These are phyloP conservation scores for Agastache rugosa DNA, from an alignment of 257 asterid genomes.

Conservation along the genomic window DNA sequence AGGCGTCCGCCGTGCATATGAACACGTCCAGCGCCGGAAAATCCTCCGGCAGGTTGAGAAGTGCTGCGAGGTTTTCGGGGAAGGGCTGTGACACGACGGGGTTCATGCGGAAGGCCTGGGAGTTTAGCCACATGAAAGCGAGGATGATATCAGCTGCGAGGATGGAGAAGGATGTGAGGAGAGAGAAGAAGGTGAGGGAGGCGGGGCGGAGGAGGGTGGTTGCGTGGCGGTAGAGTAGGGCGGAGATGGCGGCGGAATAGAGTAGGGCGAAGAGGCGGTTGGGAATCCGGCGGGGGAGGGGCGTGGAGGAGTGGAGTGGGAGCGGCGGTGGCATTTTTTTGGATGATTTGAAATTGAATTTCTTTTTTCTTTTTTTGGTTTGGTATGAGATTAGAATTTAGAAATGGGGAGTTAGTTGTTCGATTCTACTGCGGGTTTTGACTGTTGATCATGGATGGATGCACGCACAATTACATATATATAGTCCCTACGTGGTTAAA, in stretches of 20 bases:
- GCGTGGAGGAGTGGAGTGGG: slow-evolving; percentile 49
- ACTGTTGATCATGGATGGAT: too few relatives aligned
- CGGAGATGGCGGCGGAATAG: slow-evolving; percentile 55
- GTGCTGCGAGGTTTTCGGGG: slow-evolving; percentile 43
- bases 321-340: slow-evolving; percentile 37
- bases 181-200: slow-evolving; percentile 36
- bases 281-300: slow-evolving; percentile 49
- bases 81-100: slow-evolving; percentile 45
- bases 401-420: not conserved
- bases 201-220: slow-evolving; percentile 38
- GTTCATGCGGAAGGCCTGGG: slow-evolving; percentile 57
- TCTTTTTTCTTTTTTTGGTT: not conserved
- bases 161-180: slow-evolving; percentile 41
- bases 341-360: not conserved
- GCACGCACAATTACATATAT: too few relatives aligned
- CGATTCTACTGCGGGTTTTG: not conserved
- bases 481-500: too few relatives aligned
- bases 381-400: not conserved
- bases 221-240: slow-evolving; percentile 61
- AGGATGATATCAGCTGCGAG: slow-evolving; percentile 53
- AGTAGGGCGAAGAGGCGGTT: slow-evolving; percentile 61
- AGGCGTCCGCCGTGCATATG: slow-evolving; percentile 77
- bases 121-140: slow-evolving; percentile 61
- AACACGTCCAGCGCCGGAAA: slow-evolving; percentile 65
- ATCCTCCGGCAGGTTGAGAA: slow-evolving; percentile 18